Percentiles rank a stretch among this genome's conserved stretches.
These are phyloP conservation scores for Pholiota microspora DNA, from an alignment of 768 basidiomycete genomes.

Conservation along the genomic window DNA sequence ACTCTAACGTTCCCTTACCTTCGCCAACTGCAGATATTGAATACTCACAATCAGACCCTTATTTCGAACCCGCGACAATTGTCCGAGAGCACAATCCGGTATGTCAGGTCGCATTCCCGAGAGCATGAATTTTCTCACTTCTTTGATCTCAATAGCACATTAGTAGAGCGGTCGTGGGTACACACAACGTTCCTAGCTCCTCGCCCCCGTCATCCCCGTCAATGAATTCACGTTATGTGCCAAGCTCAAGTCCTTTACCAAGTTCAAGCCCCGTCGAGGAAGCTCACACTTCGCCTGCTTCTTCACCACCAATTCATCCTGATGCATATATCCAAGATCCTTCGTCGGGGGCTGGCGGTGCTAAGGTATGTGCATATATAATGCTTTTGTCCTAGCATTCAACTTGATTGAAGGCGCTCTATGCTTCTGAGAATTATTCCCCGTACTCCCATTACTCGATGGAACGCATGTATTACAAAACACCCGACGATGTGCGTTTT, in stretches of 20 bases:
- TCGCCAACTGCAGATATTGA: slow-evolving; percentile 19
- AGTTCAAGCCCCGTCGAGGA: slow-evolving; percentile 19
- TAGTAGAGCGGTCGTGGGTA: slow-evolving; percentile 21
- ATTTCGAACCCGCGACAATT: slow-evolving; percentile 24
- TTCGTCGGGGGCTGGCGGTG: not conserved
- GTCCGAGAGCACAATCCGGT: slow-evolving; percentile 23
- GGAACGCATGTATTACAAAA: slow-evolving; percentile 13
- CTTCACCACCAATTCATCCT: slow-evolving; percentile 35
- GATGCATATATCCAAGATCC: slow-evolving; percentile 15
- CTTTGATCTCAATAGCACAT: slow-evolving; percentile 23
- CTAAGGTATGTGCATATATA: slow-evolving; percentile 10
- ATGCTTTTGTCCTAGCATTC: not conserved
- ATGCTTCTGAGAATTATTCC: slow-evolving; percentile 13
- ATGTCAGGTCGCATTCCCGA: slow-evolving; percentile 22
- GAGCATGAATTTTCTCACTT: slow-evolving; percentile 22
- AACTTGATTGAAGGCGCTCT: slow-evolving; percentile 10
- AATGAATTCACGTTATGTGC: slow-evolving; percentile 28
- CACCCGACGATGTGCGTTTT: slow-evolving; percentile 11
- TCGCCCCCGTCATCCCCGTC: slow-evolving; percentile 25
- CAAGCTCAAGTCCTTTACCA: slow-evolving; percentile 46
- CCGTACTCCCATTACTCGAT: slow-evolving; percentile 13
- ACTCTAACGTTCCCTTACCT: slow-evolving; percentile 17
- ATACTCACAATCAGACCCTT: slow-evolving; percentile 21
- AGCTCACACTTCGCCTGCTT: slow-evolving; percentile 22
- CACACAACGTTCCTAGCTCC: slow-evolving; percentile 19